Evolutionary conservation across 148 eudicot species (phyloP).

Genomic region (Gaultheria prostrata): DNA sequence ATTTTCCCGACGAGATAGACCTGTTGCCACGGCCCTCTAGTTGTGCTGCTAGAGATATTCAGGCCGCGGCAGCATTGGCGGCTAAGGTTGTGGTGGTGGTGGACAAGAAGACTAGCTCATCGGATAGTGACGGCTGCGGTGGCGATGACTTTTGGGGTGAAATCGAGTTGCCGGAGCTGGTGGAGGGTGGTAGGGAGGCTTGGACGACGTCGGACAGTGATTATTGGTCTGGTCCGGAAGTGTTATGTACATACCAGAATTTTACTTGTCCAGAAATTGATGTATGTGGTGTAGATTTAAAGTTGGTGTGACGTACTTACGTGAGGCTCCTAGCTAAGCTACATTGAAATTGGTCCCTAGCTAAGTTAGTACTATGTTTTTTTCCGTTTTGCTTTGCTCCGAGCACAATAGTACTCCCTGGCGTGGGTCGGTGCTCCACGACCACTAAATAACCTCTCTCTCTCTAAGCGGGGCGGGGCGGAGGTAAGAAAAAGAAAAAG

Average conservation of each 20-base stretch:
- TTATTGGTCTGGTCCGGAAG: neutral
- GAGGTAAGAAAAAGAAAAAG: too few species aligned
- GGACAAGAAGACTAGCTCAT: slow-evolving; percentile 8
- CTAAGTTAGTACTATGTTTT: too few species aligned
- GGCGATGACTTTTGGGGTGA: slow-evolving; percentile 58
- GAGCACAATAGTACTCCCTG: too few species aligned
- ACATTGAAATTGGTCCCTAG: too few species aligned
- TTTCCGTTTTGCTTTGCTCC: too few species aligned
- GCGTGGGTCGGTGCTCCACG: too few species aligned
- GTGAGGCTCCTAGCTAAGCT: neutral
- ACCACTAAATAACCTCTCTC: too few species aligned
- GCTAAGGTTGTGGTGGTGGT: slow-evolving; percentile 33
- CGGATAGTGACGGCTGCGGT: slow-evolving; percentile 19
- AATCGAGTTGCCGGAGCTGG: slow-evolving; percentile 64
- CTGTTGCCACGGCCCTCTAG: slow-evolving; percentile 45
- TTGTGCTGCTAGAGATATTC: slow-evolving; percentile 50
- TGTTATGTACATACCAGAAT: neutral
- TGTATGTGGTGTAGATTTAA: neutral
- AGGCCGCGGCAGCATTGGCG: slow-evolving; percentile 54
- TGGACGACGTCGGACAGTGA: slow-evolving; percentile 8
- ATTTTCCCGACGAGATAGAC: slow-evolving; percentile 61
- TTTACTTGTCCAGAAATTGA: neutral
- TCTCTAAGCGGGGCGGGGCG: too few species aligned
- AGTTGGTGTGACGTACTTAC: neutral
- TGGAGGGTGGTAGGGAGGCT: slow-evolving; percentile 17